phyloP scores from a whole-genome alignment of 148 eudicot species.

The Salicornia ramosissima region DNA sequence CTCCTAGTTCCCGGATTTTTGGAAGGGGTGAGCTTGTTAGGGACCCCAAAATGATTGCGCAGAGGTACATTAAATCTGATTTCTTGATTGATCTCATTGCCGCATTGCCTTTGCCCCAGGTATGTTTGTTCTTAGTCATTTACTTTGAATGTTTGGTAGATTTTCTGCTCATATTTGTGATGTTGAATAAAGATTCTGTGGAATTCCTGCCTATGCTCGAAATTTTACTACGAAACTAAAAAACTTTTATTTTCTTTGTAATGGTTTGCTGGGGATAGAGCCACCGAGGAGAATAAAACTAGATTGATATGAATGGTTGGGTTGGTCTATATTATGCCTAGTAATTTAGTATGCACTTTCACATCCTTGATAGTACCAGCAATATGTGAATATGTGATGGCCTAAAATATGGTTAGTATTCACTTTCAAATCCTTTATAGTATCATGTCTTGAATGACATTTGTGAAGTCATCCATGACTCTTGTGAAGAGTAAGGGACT shows the following conservation, averaged over 20 bases:
- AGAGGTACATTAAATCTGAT: conserved; percentile 70
- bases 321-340: not conserved
- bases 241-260: not conserved
- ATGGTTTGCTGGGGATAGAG: not conserved
- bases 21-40: conserved; percentile 98
- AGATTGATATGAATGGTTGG: not conserved
- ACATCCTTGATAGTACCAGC: no score
- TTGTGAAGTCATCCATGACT: no score
- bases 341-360: no score
- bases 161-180: not conserved
- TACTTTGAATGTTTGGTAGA: not conserved
- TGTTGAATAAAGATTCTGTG: not conserved
- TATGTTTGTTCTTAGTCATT: conserved; percentile 22
- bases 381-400: no score
- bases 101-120: conserved; percentile 98
- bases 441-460: no score
- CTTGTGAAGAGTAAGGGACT: no score
- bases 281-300: not conserved
- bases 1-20: conserved; percentile 91
- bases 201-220: not conserved
- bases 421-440: no score
- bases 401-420: no score
- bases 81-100: conserved; percentile 90
- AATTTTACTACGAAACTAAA: not conserved
- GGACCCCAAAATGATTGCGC: conserved; percentile 86